Evolutionary conservation across 805 yeast species (phyloP), one percentile per base, ranked within the genome.

Genomic region (Zygotorulaspora danielsina): DNA sequence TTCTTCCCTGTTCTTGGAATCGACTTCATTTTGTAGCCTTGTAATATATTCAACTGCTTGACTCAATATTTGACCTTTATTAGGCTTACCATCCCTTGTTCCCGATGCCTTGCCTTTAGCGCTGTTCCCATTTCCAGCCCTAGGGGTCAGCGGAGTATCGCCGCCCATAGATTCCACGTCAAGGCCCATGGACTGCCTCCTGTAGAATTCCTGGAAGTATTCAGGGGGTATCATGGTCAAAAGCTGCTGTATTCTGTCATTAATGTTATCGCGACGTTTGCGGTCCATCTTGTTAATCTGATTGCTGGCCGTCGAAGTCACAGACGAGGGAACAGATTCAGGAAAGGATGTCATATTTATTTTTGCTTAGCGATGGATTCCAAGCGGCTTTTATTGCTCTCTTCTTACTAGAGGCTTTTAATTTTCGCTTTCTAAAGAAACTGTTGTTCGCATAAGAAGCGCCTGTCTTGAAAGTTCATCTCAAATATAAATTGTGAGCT

Each of bases 61-160:
- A 6, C 85, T 74, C 42, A 84, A 65, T 2, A 84, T 82, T 56
- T 83, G 90, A 2, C 94, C 94, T 62, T 84, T 84, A 54, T 83
- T 84, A 0, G 94, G 94, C 49, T 81, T 83, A 2, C 90, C 93
- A 52, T 83, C 90, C 47, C 80, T 82, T 1, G 90, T 83, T 0
- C 90, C 90, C 5, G 76, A 68, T 3, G 76, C 73, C 47, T 70
- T 72, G 37, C 53, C 55, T 37, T 55, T 56, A 9, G 51, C 42
- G 3, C 41, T 34, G 13, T 13, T 24, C 9, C 30, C 20, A 17
- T 33, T 32, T 17, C 32, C 32, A 1, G 44, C 36, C 31, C 48
- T 55, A 10, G 49, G 37, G 6, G 47, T 38, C 16, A 36, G 26
- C 3, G 49, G 43, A n/a, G 48, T 41, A 17, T 32, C 46, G 5